phyloP scores from a whole-genome alignment of 2,329 filamentous ascomycete species.

The Ustulina deusta region DNA sequence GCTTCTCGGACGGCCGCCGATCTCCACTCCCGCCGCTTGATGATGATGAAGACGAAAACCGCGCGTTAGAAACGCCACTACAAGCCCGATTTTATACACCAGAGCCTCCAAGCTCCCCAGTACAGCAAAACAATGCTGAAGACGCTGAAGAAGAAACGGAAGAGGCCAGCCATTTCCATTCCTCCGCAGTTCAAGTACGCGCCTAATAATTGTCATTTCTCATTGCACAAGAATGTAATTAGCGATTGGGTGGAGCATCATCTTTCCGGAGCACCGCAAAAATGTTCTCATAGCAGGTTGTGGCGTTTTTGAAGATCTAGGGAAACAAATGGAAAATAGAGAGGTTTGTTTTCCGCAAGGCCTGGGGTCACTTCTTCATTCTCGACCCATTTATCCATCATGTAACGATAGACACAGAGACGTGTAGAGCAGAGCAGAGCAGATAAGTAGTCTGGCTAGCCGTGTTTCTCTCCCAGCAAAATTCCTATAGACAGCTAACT shows the following conservation, averaged over 20 bases:
- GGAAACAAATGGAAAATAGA: conserved; percentile 36
- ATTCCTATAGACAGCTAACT: conserved; percentile 12
- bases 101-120: conserved; percentile 54
- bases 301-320: conserved; percentile 35
- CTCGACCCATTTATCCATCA: conserved; percentile 12
- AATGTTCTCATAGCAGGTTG: conserved; percentile 29
- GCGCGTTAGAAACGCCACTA: conserved; percentile 34
- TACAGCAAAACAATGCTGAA: conserved; percentile 36
- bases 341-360: conserved; percentile 16
- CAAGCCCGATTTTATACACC: conserved; percentile 58
- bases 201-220: conserved; percentile 44
- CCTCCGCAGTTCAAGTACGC: conserved; percentile 52
- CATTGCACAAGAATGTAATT: conserved; percentile 17
- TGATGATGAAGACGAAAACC: conserved; percentile 47
- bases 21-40: conserved; percentile 66
- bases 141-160: conserved; percentile 43
- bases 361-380: conserved; percentile 21
- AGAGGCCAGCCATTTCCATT: conserved; percentile 45
- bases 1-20: conserved; percentile 69
- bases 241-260: conserved; percentile 23
- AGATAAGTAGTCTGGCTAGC: conserved; percentile 4
- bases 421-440: neutral
- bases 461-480: conserved; percentile 17
- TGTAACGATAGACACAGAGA: conserved; percentile 34
- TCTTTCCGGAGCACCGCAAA: conserved; percentile 24